Evolutionary conservation across 2,329 filamentous ascomycete species (phyloP).

Genomic region (Chaetomium olivaceum): DNA sequence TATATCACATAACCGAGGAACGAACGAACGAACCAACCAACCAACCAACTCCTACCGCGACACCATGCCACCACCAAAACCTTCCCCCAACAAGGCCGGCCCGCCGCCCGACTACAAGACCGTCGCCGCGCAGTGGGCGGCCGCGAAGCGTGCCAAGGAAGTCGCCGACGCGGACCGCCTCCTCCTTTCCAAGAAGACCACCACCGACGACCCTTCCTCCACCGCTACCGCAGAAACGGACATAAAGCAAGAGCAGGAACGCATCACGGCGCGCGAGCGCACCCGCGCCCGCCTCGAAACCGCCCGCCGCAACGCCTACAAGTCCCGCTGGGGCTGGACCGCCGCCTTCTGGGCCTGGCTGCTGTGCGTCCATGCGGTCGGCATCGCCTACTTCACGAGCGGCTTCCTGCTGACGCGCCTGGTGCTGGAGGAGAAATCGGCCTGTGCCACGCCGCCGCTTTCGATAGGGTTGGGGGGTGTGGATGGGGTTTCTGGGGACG

Average conservation of each 20-base stretch:
- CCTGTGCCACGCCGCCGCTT: constrained; percentile 65
- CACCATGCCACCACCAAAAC: constrained; percentile 32
- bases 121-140: constrained; percentile 56
- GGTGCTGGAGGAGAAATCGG: constrained; percentile 74
- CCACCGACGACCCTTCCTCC: neutral
- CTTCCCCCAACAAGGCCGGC: constrained; percentile 31
- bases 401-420: constrained; percentile 90
- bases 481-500: constrained; percentile 39
- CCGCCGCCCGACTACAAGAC: constrained; percentile 49
- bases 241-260: constrained; percentile 22
- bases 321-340: constrained; percentile 58
- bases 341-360: constrained; percentile 70
- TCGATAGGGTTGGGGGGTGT: constrained; percentile 49
- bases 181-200: constrained; percentile 18
- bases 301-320: constrained; percentile 51
- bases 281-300: constrained; percentile 51
- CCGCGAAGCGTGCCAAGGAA: constrained; percentile 53
- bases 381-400: constrained; percentile 89
- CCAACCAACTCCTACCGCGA: neutral
- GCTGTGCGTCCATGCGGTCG: constrained; percentile 72
- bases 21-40: neutral
- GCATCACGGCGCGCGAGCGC: constrained; percentile 44
- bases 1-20: neutral
- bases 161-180: constrained; percentile 41
- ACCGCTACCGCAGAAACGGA: no score